Conservation (phyloP, 306 rosid genomes). For the Ochetophila trinervis region DNA sequence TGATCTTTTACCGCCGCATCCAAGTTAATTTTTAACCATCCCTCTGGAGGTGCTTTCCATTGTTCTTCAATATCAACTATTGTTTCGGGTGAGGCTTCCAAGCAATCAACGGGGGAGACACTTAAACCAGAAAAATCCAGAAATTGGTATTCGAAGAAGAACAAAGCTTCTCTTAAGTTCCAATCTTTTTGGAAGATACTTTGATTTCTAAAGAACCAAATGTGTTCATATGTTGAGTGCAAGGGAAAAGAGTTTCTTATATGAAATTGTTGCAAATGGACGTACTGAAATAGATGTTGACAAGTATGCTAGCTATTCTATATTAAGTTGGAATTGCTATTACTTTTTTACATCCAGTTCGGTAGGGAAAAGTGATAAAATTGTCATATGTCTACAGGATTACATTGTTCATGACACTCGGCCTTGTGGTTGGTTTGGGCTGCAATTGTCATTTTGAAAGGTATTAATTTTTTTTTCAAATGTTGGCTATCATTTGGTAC, state of each 20-base stretch:
- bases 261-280: slow-evolving; percentile 96
- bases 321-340: slow-evolving; percentile 10
- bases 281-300: slow-evolving; percentile 96
- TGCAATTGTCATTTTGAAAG: slow-evolving; percentile 83
- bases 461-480: slow-evolving; percentile 32
- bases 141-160: too few relatives aligned
- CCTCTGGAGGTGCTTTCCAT: too few relatives aligned
- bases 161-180: too few relatives aligned
- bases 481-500: slow-evolving; percentile 25
- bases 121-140: too few relatives aligned
- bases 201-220: too few relatives aligned
- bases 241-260: slow-evolving; percentile 66
- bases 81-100: too few relatives aligned
- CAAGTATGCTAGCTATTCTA: slow-evolving; percentile 44
- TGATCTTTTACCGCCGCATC: too few relatives aligned
- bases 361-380: slow-evolving; percentile 7
- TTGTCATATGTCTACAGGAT: slow-evolving; percentile 46
- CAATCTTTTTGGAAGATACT: too few relatives aligned
- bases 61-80: too few relatives aligned
- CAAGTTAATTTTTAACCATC: too few relatives aligned
- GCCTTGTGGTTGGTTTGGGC: slow-evolving; percentile 90
- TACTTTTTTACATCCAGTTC: slow-evolving; percentile 9
- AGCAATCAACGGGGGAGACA: too few relatives aligned
- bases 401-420: slow-evolving; percentile 88
- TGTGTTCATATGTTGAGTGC: slow-evolving; percentile 38